Evolutionary conservation across 2,329 filamentous ascomycete genomes (phyloP), one percentile per base, ranked within the genome.

Genomic region (Xylariaceae sp.): DNA sequence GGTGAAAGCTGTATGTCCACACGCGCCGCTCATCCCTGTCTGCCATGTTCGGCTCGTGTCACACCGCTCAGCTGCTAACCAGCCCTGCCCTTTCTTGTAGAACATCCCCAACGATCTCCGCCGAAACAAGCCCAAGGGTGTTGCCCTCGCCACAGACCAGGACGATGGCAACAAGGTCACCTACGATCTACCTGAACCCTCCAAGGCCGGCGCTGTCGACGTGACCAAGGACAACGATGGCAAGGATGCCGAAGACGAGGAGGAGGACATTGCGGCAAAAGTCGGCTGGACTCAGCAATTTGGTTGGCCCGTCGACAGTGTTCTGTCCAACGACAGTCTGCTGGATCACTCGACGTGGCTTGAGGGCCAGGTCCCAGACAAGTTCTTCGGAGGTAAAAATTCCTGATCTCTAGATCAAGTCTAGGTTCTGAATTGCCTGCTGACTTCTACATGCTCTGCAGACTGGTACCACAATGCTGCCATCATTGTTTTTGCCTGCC

Each of bases 391-490:
- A 67, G 89, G 87, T 89, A 73, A 73, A 62, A 79, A 54, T 60
- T 45, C 40, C 16, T 19, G 33, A 22, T 2, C 19, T 2, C 19
- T n/a, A 13, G 16, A 33, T 58, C 61, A 7, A 49, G 22, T 54
- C 48, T 17, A 50, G 45, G 39, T 7, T 2, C 46, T 14, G 4
- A 11, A 13, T 7, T 28, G 41, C n/a, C 28, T 43, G n/a, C 45
- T 45, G 39, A 54, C 48, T 31, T 47, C 51, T 45, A 45, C 50
- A 55, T 44, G 44, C 45, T 52, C 19, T 54, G 46, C 59, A 90
- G 91, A 97, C 69, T 99, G 94, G 94, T 99, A 97, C 71, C 92
- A 99, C 71, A 99, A 99, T 70, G 86, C 92, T 2, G 94, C 79
- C n/a, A 76, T 99, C 56, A 97, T 99, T 66, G 79, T 93, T 60